Conservation (phyloP, 2,329 filamentous ascomycete species). For the Aspergillus oerlinghausenensis region DNA sequence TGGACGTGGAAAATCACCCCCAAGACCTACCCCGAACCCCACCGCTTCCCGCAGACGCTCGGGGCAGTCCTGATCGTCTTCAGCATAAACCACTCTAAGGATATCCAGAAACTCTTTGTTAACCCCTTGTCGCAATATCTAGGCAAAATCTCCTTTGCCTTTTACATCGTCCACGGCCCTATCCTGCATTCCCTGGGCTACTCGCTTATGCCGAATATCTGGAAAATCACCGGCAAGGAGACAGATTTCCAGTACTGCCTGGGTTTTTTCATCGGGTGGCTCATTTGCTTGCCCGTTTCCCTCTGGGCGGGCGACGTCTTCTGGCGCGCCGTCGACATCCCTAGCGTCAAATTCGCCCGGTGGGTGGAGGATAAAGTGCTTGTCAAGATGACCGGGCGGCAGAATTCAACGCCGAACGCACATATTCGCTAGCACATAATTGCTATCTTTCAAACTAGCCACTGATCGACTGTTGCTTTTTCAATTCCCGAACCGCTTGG, state of each 20-base stretch:
- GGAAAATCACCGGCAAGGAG: constrained; percentile 37
- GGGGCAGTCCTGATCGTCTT: constrained; percentile 41
- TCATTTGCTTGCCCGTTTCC: constrained; percentile 36
- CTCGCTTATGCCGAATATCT: constrained; percentile 40
- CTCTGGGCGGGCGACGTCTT: constrained; percentile 58
- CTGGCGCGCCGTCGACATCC: constrained; percentile 53
- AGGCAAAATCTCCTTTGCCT: constrained; percentile 45
- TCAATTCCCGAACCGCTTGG: neutral
- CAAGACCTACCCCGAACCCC: constrained; percentile 37
- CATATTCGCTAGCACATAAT: constrained; percentile 1
- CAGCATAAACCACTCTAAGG: constrained; percentile 37
- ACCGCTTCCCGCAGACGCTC: constrained; percentile 43
- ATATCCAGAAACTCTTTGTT: constrained; percentile 40
- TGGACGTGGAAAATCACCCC: constrained; percentile 38
- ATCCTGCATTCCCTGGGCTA: constrained; percentile 42
- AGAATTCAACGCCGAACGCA: constrained; percentile 3
- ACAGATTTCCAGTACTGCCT: constrained; percentile 36
- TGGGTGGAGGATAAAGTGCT: constrained; percentile 43
- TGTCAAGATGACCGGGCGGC: constrained; percentile 14
- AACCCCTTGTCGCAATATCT: constrained; percentile 42
- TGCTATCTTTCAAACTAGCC: neutral
- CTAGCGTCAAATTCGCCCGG: constrained; percentile 47
- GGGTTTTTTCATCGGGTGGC: constrained; percentile 38
- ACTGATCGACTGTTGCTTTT: neutral
- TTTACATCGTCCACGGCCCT: constrained; percentile 46